Percentiles rank a stretch among this genome's conserved stretches.
Conservation (phyloP, 441 rosid species). For the Arabidopsis lyrata region DNA sequence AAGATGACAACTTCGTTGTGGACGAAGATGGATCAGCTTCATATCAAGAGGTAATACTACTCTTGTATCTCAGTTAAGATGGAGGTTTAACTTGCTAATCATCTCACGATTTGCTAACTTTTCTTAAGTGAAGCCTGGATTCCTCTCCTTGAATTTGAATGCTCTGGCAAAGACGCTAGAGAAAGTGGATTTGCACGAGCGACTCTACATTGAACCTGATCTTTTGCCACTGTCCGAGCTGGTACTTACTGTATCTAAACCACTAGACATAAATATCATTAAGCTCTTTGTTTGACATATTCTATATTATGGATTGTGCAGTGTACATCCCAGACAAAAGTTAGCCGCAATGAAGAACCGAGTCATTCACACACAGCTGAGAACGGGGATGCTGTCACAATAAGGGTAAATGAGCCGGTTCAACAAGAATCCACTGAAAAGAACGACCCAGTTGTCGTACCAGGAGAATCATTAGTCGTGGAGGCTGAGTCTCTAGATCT, state of each 20-base stretch:
- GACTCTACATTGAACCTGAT: conserved; percentile 81
- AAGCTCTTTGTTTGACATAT: conserved; percentile 17
- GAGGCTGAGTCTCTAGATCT: conserved; percentile 33
- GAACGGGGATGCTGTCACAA: conserved; percentile 23
- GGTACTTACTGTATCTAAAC: conserved; percentile 50
- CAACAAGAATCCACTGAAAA: conserved; percentile 21
- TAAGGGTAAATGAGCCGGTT: conserved; percentile 33
- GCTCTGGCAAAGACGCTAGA: conserved; percentile 67
- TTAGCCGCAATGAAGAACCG: conserved; percentile 35
- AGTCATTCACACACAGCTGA: neutral
- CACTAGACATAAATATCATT: neutral
- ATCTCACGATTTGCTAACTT: neutral
- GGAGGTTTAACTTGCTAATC: neutral
- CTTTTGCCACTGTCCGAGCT: conserved; percentile 57
- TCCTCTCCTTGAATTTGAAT: conserved; percentile 70
- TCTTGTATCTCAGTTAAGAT: neutral
- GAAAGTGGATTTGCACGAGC: conserved; percentile 64
- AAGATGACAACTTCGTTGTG: conserved; percentile 70
- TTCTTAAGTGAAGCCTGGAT: conserved; percentile 53
- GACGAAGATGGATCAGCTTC: conserved; percentile 58
- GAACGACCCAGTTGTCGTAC: neutral
- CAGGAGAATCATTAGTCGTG: conserved; percentile 12
- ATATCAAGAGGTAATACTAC: conserved; percentile 61
- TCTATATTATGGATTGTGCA: conserved; percentile 35
- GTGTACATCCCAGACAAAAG: conserved; percentile 42